Evolutionary conservation across 306 rosid genomes (phyloP), one percentile per base, ranked within the genome.

Genomic region (Cucumis cinereus): DNA sequence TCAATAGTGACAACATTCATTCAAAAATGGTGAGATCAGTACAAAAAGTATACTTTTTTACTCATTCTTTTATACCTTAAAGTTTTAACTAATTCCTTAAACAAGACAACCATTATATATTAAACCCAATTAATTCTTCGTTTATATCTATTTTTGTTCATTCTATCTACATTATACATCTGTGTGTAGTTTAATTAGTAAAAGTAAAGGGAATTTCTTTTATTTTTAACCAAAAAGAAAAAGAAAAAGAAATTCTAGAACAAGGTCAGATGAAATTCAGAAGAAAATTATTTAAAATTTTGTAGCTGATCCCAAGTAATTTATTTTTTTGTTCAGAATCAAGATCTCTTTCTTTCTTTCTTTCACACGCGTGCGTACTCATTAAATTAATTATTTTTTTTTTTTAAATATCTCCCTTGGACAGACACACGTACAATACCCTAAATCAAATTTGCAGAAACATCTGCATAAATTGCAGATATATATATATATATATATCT

Each of bases 311-410:
- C 63, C 63, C 62, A 28, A 23, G 16, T 30, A 30, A 30, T 36
- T 66, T 41, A 67, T 9, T 67, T 41, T 41, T 22, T 2, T 40
- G 49, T 58, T 7, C 53, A 20, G 49, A 75, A 36, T 74, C 24
- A 26, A 57, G 43, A 56, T 75, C 68, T 20, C 70, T 58, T 2
- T 58, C 35, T 43, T 2, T 58, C 35, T 43, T 38, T 22, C 13
- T 77, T 68, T 68, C 62, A 58, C 58, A 10, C 74, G 74, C 74
- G 55, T 43, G 74, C 74, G n/a, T 36, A 41, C 74, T 38, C 8
- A 67, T 38, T 38, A 38, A 38, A 38, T 6, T 33, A 33, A 33
- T 33, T 1, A 33, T n/a, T n/a, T n/a, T n/a, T n/a, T 33, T 33
- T 1, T 33, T 33, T 33, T 6, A 36, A 59, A 43, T 23, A 35